These are phyloP conservation scores for Austropuccinia psidii DNA, from an alignment of 1,284 basidiomycete genomes.

Conservation along the genomic window DNA sequence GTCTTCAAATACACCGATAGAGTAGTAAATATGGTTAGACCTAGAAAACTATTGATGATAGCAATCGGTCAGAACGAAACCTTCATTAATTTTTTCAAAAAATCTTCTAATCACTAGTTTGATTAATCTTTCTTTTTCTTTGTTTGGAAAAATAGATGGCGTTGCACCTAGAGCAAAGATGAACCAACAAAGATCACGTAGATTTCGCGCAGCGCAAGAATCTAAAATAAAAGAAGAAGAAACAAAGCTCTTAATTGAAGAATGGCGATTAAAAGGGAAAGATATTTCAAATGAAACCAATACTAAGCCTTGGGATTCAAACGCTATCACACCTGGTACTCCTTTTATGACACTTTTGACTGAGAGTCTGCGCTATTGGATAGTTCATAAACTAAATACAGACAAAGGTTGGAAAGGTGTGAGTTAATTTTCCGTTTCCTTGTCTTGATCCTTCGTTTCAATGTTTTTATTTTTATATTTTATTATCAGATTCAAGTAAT, in stretches of 20 bases:
- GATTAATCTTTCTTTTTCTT: background rate
- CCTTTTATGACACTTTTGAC: slow-evolving; percentile 97
- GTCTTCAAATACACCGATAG: slow-evolving; percentile 95
- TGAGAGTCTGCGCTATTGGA: slow-evolving; percentile 85
- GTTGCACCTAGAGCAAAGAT: slow-evolving; percentile 98
- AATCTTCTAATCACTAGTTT: background rate
- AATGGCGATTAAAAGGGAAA: slow-evolving; percentile 94
- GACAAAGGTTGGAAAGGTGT: slow-evolving; percentile 96
- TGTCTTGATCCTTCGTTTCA: slow-evolving; percentile 40
- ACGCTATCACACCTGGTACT: slow-evolving; percentile 95
- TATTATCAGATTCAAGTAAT: slow-evolving; percentile 72
- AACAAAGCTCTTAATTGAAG: slow-evolving; percentile 64
- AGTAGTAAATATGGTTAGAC: slow-evolving; percentile 93
- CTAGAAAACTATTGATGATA: slow-evolving; percentile 92
- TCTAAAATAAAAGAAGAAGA: slow-evolving; percentile 88
- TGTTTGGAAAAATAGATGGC: slow-evolving; percentile 59
- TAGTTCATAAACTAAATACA: slow-evolving; percentile 84
- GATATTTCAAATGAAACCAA: slow-evolving; percentile 66
- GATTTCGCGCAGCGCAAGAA: slow-evolving; percentile 90
- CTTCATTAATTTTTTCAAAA: slow-evolving; percentile 24
- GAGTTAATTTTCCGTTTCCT: slow-evolving; percentile 54
- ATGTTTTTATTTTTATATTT: background rate
- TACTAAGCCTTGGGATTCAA: slow-evolving; percentile 90
- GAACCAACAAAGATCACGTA: slow-evolving; percentile 95
- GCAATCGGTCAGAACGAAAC: slow-evolving; percentile 81